Conservation (phyloP, 2,329 filamentous ascomycete genomes). For the Mycocentrospora acerina region DNA sequence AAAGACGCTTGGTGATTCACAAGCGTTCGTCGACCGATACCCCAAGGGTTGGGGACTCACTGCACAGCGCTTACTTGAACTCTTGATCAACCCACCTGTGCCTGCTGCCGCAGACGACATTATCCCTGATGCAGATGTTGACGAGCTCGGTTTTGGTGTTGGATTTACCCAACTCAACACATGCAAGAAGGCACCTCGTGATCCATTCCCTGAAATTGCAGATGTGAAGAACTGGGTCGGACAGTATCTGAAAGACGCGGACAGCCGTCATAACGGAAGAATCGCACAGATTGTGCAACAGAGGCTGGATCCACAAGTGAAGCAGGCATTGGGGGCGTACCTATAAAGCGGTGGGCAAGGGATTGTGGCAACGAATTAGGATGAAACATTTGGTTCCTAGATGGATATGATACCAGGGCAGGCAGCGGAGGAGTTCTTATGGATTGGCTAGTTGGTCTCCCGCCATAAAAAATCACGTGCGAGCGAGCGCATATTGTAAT, state of each 20-base stretch:
- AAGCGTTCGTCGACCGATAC: conserved; percentile 73
- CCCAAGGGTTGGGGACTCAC: conserved; percentile 83
- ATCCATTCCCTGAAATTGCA: conserved; percentile 83
- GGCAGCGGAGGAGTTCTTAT: conserved; percentile 10
- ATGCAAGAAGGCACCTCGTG: conserved; percentile 70
- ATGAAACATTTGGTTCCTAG: background rate
- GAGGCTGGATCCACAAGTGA: conserved; percentile 56
- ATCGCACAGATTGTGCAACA: conserved; percentile 71
- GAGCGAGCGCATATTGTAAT: background rate
- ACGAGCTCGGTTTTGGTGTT: conserved; percentile 92
- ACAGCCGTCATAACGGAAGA: conserved; percentile 69
- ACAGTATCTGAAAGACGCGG: conserved; percentile 73
- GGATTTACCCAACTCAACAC: conserved; percentile 94
- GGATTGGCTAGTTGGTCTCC: conserved; percentile 6
- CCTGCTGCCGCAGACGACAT: conserved; percentile 67
- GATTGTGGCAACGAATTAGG: background rate
- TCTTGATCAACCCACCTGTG: conserved; percentile 86
- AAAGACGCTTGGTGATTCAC: conserved; percentile 84
- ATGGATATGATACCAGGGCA: conserved; percentile 12
- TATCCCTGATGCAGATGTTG: conserved; percentile 84
- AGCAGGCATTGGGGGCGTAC: conserved; percentile 42
- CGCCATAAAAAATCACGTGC: background rate
- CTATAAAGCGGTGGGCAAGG: conserved; percentile 5
- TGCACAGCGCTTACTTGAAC: conserved; percentile 82
- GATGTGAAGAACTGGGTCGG: conserved; percentile 84